Evolutionary conservation across 2,329 filamentous ascomycete genomes (phyloP), one percentile per base, ranked within the genome.

Genomic region (Ophiostoma ulmi): DNA sequence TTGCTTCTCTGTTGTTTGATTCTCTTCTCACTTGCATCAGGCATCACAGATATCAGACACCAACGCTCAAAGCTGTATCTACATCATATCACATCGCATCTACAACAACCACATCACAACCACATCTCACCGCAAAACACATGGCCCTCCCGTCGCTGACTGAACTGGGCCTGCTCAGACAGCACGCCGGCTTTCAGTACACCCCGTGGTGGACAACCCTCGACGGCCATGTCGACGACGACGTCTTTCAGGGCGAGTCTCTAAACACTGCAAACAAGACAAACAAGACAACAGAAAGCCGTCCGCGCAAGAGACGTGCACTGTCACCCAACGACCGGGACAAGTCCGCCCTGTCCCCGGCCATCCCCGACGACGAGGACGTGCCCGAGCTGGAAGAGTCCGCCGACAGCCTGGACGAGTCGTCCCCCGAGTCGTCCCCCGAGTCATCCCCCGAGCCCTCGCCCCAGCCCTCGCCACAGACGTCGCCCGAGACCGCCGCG

Each of bases 121-220:
- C 55, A 61, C 55, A 31, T 26, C 55, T 31, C 31, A 31, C 31
- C 31, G 2, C 31, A 31, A n/a, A 1, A 65, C 31, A 65, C 26
- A 66, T 71, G 22, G 48, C 67, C 2, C 58, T 73, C 35, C 72
- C 72, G 31, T 73, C 72, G 7, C 63, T 73, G 17, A 68, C 70
- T 0, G 72, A 73, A 26, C 72, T 73, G 17, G 72, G 72, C n/a
- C 70, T 73, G 2, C 66, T 73, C 3, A 26, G 52, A 35, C 72
- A 70, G 41, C 48, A 38, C 63, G 22, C 67, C 20, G 31, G 20
- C 17, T 14, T 35, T 8, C 1, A 13, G 11, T 41, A 67, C 39
- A 22, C 38, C 38, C 65, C 65, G 20, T 67, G 65, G 65, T 67
- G 65, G 65, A 48, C 65, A 7, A 67, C 65, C 13, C 39, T 67